Evolutionary conservation across 2,329 filamentous ascomycete species (phyloP), one percentile per base, ranked within the genome.

Genomic region (Alternaria atra): DNA sequence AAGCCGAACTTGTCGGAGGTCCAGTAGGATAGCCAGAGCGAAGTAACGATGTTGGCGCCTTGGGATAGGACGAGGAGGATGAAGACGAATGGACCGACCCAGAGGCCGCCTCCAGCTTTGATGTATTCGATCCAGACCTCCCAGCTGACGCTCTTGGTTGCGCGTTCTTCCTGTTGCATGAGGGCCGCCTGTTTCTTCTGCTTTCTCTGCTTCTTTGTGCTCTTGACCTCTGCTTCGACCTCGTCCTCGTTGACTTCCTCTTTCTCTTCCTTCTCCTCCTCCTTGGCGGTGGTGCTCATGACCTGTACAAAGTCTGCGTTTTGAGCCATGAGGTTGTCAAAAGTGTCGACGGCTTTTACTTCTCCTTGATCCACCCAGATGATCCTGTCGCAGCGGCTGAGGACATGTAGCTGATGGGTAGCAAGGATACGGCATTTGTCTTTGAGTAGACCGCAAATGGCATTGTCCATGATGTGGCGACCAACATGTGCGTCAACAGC

Each of bases 1-100:
- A 90, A 86, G 7, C 84, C 82, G 67, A 90, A 97, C 73, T 91
- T 90, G 76, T 93, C 80, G 1, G 91, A 92, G 0, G 92, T 96
- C 94, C 94, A 98, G 81, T 89, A 98, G 0, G 93, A 95, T 1
- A 98, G 86, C 94, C 94, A 98, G 55, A 98, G 80, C 72, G 91
- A 94, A 12, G 93, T 97, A 67, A 88, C 85, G 65, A 98, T 94
- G 73, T 97, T 97, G 63, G 91, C 86, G 8, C 90, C 92, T 73
- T 97, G 93, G 0, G 91, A 89, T 10, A 93, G 73, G 6, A 92
- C 76, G 10, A 97, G 84, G 3, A 93, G 78, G 25, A 88, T 59
- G 4, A 93, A 76, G 5, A 94, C 77, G 9, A 87, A 64, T 0
- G 90, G 86, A 1, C 88, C 90, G 62, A 91, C 89, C 66, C 91